Percentiles rank a stretch among this genome's conserved stretches.
Evolutionary conservation across 2,329 filamentous ascomycete genomes (phyloP).

Genomic region (Cladosporium sp.): DNA sequence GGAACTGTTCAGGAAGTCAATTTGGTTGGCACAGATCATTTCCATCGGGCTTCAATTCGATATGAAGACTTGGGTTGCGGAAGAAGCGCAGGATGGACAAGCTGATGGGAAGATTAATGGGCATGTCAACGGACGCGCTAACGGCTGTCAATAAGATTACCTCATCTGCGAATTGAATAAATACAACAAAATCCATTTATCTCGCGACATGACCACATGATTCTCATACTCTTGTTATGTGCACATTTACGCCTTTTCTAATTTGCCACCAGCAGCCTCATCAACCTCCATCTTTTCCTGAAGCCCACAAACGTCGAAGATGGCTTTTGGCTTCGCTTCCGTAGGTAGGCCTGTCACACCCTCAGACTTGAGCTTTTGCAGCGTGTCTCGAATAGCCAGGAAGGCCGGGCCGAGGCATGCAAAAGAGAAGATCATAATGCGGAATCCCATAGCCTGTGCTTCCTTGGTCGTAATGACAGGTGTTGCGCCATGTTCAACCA

Average conservation of each 20-base stretch:
- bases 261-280: slow-evolving; percentile 12
- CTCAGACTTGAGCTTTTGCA: slow-evolving; percentile 16
- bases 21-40: background rate
- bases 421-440: slow-evolving; percentile 46
- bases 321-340: slow-evolving; percentile 15
- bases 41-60: background rate
- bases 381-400: slow-evolving; percentile 13
- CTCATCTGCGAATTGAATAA: too few relatives aligned
- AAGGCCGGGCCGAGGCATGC: slow-evolving; percentile 15
- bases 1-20: background rate
- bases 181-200: too few relatives aligned
- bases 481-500: slow-evolving; percentile 53
- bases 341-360: slow-evolving; percentile 13
- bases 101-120: too few relatives aligned
- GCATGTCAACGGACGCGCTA: too few relatives aligned
- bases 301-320: slow-evolving; percentile 17
- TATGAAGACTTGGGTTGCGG: background rate
- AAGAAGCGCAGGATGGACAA: too few relatives aligned
- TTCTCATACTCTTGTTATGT: too few relatives aligned
- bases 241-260: slow-evolving; percentile 10
- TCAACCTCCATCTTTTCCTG: slow-evolving; percentile 14
- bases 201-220: too few relatives aligned
- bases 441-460: slow-evolving; percentile 53
- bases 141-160: too few relatives aligned
- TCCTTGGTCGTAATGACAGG: slow-evolving; percentile 50